Base-by-base conservation (phyloP, 2,329 filamentous ascomycete species). In the Pseudogymnoascus sp. region DNA sequence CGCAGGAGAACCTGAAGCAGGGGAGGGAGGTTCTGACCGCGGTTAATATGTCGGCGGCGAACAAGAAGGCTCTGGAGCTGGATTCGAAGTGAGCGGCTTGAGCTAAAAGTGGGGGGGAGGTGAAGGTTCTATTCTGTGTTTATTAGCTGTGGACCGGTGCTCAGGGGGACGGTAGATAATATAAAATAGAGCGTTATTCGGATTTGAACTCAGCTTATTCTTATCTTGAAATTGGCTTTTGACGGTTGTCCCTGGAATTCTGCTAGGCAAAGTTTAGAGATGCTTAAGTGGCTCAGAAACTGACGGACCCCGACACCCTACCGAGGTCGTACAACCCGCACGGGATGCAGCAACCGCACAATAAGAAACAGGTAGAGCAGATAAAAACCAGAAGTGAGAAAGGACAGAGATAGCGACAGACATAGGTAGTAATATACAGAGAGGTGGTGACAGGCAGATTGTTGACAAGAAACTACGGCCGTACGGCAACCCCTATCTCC, bases 1-100 rank as follows among this genome's bases (percentile, higher is more conserved):
- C 37, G 18, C 53, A 6, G 6, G 60, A 61, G 36, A 38, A 9
- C 12, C 35, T 66, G 28, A 28, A 8, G 12, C 6, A 8, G 11
- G 62, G 58, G 37, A 62, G 57, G 18, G 60, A 60, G 43, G n/a
- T 30, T 15, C 60, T 62, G 37, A 47, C 60, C 6, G 50, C 35
- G 28, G 12, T 20, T n/a, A 57, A 57, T 36, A 57, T 20, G n/a
- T 30, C 43, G 43, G 22, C 43, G 2, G 43, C 14, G 53, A 58
- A 38, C 25, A 58, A 35, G 30, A 58, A 58, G 53, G 53, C 15
- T 28, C 9, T 2, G 11, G 53, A 35, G 28, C 8, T 9, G 53
- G 35, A 36, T 18, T 5, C 8, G 20, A 9, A 7, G 53, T 20
- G 53, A 36, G 14, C 22, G 22, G 22, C 22, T 25, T 25, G 22